A percentile compares a stretch with the other conserved stretches of the same genome.
Evolutionary conservation across 2,329 filamentous ascomycete species (phyloP).

Genomic region (Xylariaceae sp.): DNA sequence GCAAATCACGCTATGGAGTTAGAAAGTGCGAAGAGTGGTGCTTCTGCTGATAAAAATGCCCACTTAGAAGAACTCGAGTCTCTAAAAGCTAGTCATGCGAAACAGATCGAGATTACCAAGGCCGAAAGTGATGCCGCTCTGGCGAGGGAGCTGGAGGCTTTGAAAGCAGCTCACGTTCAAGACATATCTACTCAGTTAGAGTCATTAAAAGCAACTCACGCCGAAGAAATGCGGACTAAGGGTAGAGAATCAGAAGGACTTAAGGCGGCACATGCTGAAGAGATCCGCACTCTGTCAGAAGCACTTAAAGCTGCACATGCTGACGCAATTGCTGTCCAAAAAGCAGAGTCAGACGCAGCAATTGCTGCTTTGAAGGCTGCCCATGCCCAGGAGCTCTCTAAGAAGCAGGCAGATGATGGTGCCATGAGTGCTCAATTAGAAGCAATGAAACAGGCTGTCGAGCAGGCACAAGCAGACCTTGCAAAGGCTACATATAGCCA

Average conservation of each 20-base stretch:
- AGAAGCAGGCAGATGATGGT: slow-evolving; percentile 32
- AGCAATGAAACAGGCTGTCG: slow-evolving; percentile 37
- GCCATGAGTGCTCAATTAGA: slow-evolving; percentile 36
- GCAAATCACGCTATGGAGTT: slow-evolving; percentile 65
- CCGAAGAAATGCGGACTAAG: slow-evolving; percentile 43
- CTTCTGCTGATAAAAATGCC: slow-evolving; percentile 55
- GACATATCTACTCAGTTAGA: slow-evolving; percentile 48
- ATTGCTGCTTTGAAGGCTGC: slow-evolving; percentile 38
- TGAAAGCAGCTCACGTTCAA: slow-evolving; percentile 51
- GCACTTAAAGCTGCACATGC: slow-evolving; percentile 44
- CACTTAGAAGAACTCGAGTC: slow-evolving; percentile 58
- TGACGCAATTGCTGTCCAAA: slow-evolving; percentile 32
- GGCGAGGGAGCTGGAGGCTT: slow-evolving; percentile 46
- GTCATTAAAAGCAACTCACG: slow-evolving; percentile 45
- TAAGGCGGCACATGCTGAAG: slow-evolving; percentile 34
- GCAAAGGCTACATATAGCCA: slow-evolving; percentile 44
- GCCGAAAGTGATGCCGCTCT: slow-evolving; percentile 48
- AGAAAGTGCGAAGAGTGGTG: slow-evolving; percentile 59
- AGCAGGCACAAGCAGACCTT: slow-evolving; percentile 41
- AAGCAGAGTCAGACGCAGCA: slow-evolving; percentile 25
- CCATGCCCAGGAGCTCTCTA: slow-evolving; percentile 35
- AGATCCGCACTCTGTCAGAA: slow-evolving; percentile 41
- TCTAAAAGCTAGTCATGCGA: slow-evolving; percentile 60
- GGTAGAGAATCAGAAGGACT: slow-evolving; percentile 43
- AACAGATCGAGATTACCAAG: slow-evolving; percentile 54